Base-by-base conservation (phyloP, 2,329 filamentous ascomycete species). In the Penicillium sp. region DNA sequence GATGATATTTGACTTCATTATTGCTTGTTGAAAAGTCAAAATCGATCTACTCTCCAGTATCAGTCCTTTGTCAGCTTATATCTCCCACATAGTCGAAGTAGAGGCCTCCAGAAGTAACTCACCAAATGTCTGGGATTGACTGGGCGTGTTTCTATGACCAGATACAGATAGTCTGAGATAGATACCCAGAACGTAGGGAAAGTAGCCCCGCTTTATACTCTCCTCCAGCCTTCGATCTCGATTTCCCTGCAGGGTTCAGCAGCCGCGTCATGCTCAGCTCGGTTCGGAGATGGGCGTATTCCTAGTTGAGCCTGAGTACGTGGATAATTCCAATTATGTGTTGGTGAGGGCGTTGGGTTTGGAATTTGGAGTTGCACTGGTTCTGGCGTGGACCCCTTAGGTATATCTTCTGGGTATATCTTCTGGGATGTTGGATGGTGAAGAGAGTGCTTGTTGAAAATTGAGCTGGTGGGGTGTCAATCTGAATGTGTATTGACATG, bases 1-100 rank as follows among this genome's bases (percentile, higher is more conserved):
- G 13, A 50, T n/a, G 29, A 46, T 30, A 30, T 50, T 46, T 3
- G 41, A 12, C 42, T 46, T 50, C 47, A 50, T 49, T 12, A 34
- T 16, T 11, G 18, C 22, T 25, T 25, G 22, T 25, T 25, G 7
- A 2, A 25, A 7, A 7, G 8, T 25, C 8, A 7, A 6, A 28
- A 43, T 38, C 3, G 29, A 35, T 13, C 36, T 50, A 14, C 9
- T 29, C 6, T 3, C 5, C 11, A 22, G 27, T 22, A 1, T 16
- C 7, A 19, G 9, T 29, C 10, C n/a, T 8, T n/a, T 2, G 5
- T 36, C n/a, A 36, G 16, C 16, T 36, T 11, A 22, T 12, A 14
- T 43, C 2, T 4, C 3, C 22, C 22, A 25, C 8, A 25, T 7
- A 25, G 4, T 25, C 8, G 22, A 8, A 8, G 22, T 25, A 8